A percentile compares a stretch with the other conserved stretches of the same genome.
phyloP scores from a whole-genome alignment of 2,329 filamentous ascomycete species.

The Penicillium sp. region DNA sequence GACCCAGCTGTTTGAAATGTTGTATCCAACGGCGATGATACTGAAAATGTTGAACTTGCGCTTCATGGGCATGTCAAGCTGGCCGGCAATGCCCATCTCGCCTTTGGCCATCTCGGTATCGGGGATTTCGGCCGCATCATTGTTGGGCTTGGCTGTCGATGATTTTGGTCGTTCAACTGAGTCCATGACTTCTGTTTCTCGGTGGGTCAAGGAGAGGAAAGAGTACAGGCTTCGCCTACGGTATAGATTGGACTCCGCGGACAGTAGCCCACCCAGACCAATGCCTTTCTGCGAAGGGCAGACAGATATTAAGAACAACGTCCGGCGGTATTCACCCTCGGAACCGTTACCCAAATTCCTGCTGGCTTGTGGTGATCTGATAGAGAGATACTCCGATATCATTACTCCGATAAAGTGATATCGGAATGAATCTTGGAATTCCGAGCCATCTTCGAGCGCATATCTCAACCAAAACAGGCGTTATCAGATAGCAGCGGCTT shows the following conservation, averaged over 20 bases:
- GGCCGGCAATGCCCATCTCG: conserved; percentile 25
- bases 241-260: neutral
- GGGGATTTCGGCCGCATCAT: conserved; percentile 7
- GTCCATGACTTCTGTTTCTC: conserved; percentile 16
- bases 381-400: conserved; percentile 17
- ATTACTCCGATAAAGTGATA: conserved; percentile 15
- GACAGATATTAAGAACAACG: conserved; percentile 2
- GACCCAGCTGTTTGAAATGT: conserved; percentile 33
- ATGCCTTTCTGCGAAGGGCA: neutral
- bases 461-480: conserved; percentile 5
- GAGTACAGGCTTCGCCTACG: neutral
- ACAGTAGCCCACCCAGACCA: neutral
- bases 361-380: conserved; percentile 1
- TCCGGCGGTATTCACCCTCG: neutral
- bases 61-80: conserved; percentile 26
- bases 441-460: conserved; percentile 16
- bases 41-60: conserved; percentile 31
- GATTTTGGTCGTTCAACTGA: conserved; percentile 14
- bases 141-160: conserved; percentile 9
- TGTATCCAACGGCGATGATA: conserved; percentile 31
- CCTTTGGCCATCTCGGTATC: conserved; percentile 28
- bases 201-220: neutral
- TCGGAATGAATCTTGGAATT: conserved; percentile 25
- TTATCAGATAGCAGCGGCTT: neutral
- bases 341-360: conserved; percentile 13